Base-by-base conservation (phyloP, 2,329 filamentous ascomycete genomes). In the Alternaria infectoria region DNA sequence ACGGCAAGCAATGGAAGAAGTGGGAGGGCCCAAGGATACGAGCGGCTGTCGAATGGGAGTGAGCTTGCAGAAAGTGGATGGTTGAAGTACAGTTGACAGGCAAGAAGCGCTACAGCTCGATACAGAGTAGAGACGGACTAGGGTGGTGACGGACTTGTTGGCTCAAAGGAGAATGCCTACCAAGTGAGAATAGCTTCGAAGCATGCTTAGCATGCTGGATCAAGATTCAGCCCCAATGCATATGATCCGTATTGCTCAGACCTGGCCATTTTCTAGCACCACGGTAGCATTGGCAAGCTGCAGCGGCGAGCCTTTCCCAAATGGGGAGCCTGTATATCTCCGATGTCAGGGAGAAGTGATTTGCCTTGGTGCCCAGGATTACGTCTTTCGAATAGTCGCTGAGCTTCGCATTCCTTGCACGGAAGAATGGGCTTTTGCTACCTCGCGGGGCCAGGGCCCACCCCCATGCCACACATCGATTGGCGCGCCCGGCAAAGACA, bases 281-380 rank as follows among this genome's bases (percentile, higher is more conserved):
- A 80, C 75, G 77, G 79, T 82, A 79, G 79, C 78, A 81, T 81
- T 81, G 80, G 80, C 74, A 79, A 79, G 80, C 80, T 83, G 81
- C 81, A 83, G 80, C 74, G 78, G 78, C 79, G 77, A 79, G 69
- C 77, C 75, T 78, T 77, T 76, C 80, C 79, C 70, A 78, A 40
- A 82, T 78, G 66, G 68, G 76, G 80, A 66, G 68, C 72, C 70
- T 78, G 72, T 81, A 81, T 78, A 78, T 79, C 76, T 77, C 78
- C 78, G 77, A 73, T 67, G 77, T 71, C 74, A 81, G 77, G 76
- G 77, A 79, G 74, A 69, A 66, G 66, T 68, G 71, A 72, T 76
- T 69, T 77, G 75, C 75, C 67, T 76, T 72, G 69, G 68, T 72
- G 77, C 74, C 75, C 72, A 77, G 74, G 76, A 73, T 76, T 71